These are phyloP conservation scores for Aspergillus pseudoterreus DNA, from an alignment of 2,329 filamentous ascomycete species.

Conservation along the genomic window DNA sequence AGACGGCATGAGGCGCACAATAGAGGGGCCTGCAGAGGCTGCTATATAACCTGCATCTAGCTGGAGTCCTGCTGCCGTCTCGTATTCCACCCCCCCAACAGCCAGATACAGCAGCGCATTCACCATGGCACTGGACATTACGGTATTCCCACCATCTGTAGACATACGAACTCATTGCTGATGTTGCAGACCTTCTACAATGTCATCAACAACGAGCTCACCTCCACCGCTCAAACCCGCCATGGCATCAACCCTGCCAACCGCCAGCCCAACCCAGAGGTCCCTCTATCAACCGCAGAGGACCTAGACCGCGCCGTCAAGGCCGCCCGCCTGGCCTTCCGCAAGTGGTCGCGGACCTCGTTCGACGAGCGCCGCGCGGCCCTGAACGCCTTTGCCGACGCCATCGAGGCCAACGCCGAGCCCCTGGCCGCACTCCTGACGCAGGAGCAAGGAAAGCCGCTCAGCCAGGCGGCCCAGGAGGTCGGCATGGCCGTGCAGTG, in stretches of 20 bases:
- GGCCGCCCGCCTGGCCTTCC: constrained; percentile 47
- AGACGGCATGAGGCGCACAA: neutral
- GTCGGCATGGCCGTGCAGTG: constrained; percentile 22
- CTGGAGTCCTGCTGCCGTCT: too few species aligned
- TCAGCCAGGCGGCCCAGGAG: constrained; percentile 25
- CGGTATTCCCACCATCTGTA: neutral
- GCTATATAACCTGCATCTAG: neutral
- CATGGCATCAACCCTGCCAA: constrained; percentile 52
- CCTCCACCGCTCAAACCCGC: constrained; percentile 43
- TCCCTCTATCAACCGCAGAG: constrained; percentile 47
- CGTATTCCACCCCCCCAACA: too few species aligned
- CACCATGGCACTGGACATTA: constrained; percentile 14
- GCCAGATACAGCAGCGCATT: too few species aligned
- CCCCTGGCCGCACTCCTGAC: constrained; percentile 38
- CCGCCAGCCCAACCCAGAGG: constrained; percentile 46
- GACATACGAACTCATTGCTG: too few species aligned
- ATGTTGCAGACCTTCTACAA: constrained; percentile 44
- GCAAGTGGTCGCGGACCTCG: constrained; percentile 42
- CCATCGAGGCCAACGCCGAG: constrained; percentile 33
- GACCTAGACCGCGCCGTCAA: constrained; percentile 52
- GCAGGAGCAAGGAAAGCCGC: constrained; percentile 42
- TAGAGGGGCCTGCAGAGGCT: neutral
- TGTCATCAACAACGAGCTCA: constrained; percentile 50
- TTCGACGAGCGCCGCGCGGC: constrained; percentile 32
- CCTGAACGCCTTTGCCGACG: constrained; percentile 30